These are phyloP conservation scores for Lithohypha guttulata DNA, from an alignment of 2,329 filamentous ascomycete species.

Conservation along the genomic window DNA sequence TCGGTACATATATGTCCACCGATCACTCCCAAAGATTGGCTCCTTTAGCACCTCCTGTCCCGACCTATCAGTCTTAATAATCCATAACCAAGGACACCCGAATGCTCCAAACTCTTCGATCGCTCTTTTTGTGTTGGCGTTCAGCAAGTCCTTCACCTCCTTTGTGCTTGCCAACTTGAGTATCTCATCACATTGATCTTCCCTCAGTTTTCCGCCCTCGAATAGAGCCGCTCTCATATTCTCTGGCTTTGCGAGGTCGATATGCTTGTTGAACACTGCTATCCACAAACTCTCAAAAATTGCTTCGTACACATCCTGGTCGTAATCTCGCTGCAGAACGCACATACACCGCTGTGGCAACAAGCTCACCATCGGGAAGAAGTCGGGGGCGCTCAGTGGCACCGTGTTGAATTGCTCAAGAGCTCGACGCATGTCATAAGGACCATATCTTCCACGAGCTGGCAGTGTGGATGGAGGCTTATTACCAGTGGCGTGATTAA, in stretches of 20 bases:
- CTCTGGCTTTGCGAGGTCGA: slow-evolving; percentile 49
- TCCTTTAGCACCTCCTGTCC: slow-evolving; percentile 42
- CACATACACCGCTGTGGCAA: slow-evolving; percentile 56
- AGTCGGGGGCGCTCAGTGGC: slow-evolving; percentile 31
- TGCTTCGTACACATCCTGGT: slow-evolving; percentile 40
- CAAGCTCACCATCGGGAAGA: slow-evolving; percentile 31
- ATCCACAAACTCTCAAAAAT: slow-evolving; percentile 47
- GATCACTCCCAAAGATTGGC: slow-evolving; percentile 70
- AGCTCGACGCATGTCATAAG: slow-evolving; percentile 40
- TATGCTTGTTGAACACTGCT: slow-evolving; percentile 51
- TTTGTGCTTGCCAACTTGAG: slow-evolving; percentile 41
- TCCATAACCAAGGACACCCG: slow-evolving; percentile 66
- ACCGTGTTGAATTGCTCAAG: slow-evolving; percentile 40
- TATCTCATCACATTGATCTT: slow-evolving; percentile 45
- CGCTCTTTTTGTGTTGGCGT: slow-evolving; percentile 49
- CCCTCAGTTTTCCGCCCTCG: slow-evolving; percentile 33
- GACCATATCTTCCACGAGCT: slow-evolving; percentile 53
- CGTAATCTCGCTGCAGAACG: slow-evolving; percentile 52
- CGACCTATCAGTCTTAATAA: slow-evolving; percentile 35
- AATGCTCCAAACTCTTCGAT: slow-evolving; percentile 55
- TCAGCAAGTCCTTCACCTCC: slow-evolving; percentile 44
- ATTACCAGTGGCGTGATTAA: slow-evolving; percentile 56
- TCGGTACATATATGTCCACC: slow-evolving; percentile 59
- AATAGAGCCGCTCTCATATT: slow-evolving; percentile 38
- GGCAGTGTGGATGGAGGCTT: slow-evolving; percentile 61